Percentiles rank a stretch among this genome's conserved stretches.
These are phyloP conservation scores for Amphichorda felina DNA, from an alignment of 2,329 filamentous ascomycete genomes.

Conservation along the genomic window DNA sequence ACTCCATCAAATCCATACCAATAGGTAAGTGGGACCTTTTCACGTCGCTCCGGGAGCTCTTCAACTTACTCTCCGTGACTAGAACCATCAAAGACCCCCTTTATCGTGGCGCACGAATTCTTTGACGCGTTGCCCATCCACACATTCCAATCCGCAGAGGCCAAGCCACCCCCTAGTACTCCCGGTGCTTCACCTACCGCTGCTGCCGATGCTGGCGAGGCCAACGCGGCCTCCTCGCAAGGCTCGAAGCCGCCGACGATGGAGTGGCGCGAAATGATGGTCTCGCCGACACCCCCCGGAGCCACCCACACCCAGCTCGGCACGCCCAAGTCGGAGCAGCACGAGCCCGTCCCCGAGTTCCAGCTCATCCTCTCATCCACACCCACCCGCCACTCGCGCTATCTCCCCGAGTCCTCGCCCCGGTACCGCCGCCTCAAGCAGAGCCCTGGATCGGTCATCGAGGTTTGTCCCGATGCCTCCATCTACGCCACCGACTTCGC, in stretches of 20 bases:
- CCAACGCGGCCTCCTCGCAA: background rate
- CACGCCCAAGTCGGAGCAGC: constrained; percentile 37
- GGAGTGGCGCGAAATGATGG: constrained; percentile 77
- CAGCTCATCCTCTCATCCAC: constrained; percentile 67
- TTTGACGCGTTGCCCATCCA: constrained; percentile 97
- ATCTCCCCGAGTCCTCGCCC: constrained; percentile 70
- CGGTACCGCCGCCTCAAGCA: constrained; percentile 68
- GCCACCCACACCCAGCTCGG: constrained; percentile 40
- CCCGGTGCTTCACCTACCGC: constrained; percentile 18
- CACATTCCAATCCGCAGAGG: constrained; percentile 67
- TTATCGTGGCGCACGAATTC: constrained; percentile 96
- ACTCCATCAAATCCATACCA: constrained; percentile 76
- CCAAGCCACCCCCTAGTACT: constrained; percentile 22
- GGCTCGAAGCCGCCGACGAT: constrained; percentile 8
- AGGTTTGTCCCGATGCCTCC: constrained; percentile 80
- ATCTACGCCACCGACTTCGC: constrained; percentile 76
- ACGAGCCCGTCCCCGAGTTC: constrained; percentile 62
- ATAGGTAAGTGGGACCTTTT: constrained; percentile 32
- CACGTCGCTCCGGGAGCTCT: background rate
- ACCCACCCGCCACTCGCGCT: constrained; percentile 70
- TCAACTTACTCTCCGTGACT: constrained; percentile 2
- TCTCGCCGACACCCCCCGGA: constrained; percentile 51
- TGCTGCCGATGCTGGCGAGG: background rate
- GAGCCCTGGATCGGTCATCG: constrained; percentile 60
- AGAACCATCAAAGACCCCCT: constrained; percentile 64